Conservation (phyloP, 768 basidiomycete species). For the Hericium rajendrae region DNA sequence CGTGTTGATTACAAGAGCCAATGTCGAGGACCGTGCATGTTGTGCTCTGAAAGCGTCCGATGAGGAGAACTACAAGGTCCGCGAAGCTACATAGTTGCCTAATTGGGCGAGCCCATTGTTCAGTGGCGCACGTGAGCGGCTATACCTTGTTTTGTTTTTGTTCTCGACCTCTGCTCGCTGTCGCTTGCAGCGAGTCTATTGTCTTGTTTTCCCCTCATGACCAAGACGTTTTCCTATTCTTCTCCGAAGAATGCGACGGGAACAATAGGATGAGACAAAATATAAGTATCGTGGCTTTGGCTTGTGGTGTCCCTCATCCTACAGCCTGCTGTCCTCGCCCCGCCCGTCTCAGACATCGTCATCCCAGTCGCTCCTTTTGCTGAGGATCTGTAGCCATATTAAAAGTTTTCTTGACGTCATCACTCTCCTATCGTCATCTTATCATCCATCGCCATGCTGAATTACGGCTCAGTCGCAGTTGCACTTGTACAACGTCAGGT, state of each 20-base stretch:
- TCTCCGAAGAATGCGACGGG: not conserved
- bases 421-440: not conserved
- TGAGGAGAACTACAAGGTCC: no score
- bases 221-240: not conserved
- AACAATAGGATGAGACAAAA: not conserved
- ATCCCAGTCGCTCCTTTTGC: not conserved
- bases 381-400: not conserved
- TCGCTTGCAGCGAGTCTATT: no score
- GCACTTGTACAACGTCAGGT: constrained; percentile 62
- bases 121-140: no score
- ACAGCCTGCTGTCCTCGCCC: not conserved
- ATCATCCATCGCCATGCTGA: constrained; percentile 8
- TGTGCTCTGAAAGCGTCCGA: no score
- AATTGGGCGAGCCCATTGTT: no score
- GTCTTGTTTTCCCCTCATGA: no score
- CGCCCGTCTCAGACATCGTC: not conserved
- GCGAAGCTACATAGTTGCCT: no score
- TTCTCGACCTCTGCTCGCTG: no score
- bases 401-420: not conserved
- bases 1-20: no score
- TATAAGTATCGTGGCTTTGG: not conserved
- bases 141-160: no score
- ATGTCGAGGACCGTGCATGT: no score
- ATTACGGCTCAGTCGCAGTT: constrained; percentile 50
- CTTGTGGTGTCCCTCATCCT: not conserved